phyloP scores from a whole-genome alignment of 768 basidiomycete genomes.

The Leccinum broughii region DNA sequence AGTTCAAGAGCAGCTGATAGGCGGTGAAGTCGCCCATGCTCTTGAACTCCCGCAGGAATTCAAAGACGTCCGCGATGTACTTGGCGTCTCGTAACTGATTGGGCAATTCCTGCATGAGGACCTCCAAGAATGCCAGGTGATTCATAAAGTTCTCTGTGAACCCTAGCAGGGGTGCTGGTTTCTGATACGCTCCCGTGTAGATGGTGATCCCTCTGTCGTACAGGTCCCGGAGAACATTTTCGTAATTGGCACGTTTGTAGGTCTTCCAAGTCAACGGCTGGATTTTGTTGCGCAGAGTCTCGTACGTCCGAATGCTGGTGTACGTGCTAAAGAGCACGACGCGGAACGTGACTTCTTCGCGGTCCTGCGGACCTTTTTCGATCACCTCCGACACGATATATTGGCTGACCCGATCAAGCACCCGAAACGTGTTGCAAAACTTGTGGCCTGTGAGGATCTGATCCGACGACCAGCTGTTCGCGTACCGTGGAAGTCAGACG shows the following conservation, averaged over 20 bases:
- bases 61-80: constrained; percentile 64
- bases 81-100: constrained; percentile 47
- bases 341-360: constrained; percentile 68
- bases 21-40: constrained; percentile 76
- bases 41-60: constrained; percentile 57
- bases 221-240: constrained; percentile 47
- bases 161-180: constrained; percentile 63
- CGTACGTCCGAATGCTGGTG: constrained; percentile 73
- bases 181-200: constrained; percentile 73
- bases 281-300: constrained; percentile 51
- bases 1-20: constrained; percentile 63
- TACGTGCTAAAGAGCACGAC: constrained; percentile 71
- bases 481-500: constrained; percentile 14
- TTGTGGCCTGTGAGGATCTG: constrained; percentile 51
- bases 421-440: constrained; percentile 77
- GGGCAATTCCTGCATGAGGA: constrained; percentile 60
- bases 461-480: constrained; percentile 69
- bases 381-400: constrained; percentile 70
- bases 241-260: constrained; percentile 56
- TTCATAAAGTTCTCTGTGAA: constrained; percentile 50
- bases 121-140: constrained; percentile 62
- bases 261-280: constrained; percentile 61
- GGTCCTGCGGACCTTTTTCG: constrained; percentile 60
- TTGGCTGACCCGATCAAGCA: constrained; percentile 69
- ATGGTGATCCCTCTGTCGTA: constrained; percentile 42